Base-by-base conservation (phyloP, 768 basidiomycete genomes). In the Tulasnella calospora region DNA sequence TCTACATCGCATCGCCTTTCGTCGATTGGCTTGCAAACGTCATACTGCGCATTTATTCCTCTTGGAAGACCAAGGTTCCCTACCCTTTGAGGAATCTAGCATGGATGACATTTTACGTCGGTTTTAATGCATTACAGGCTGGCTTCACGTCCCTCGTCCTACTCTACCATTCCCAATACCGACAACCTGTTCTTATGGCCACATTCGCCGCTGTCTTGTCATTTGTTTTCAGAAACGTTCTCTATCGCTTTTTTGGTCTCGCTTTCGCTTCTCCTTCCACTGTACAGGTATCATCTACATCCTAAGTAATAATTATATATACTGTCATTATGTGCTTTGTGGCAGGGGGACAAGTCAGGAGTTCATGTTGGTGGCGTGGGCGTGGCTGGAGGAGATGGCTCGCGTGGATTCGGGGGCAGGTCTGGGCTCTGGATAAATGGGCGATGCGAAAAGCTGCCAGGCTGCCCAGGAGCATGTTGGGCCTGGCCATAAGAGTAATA, bases 181-280 rank as follows among this genome's bases (percentile, higher is more conserved):
- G 61, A 5, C 33, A 27, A 27, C 61, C 61, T 17, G 61, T 67
- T 67, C 33, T 67, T 35, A 67, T 67, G 61, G 61, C 61, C 15
- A 67, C 33, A 17, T 67, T 67, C 27, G 61, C 27, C 27, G 27
- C 27, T 19, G 13, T 67, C 13, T 67, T 67, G 15, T 67, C 61
- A 67, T 33, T 67, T 67, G 61, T 67, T 67, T 67, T 67, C 61
- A 67, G 61, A 67, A 67, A 67, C 61, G 61, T 67, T 67, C 61
- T 67, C 19, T 67, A 67, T 13, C 30, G n/a, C 61, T 67, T 67
- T 67, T 67, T 67, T 35, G 61, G 61, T 67, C 27, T 33, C 61
- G 61, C 61, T 67, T 67, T 67, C 61, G 13, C 61, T 13, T 67
- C 61, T 33, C 27, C 27, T 13, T 35, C 61, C 61, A 67, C 61